Evolutionary conservation across 2,329 filamentous ascomycete genomes (phyloP), one percentile per base, ranked within the genome.

Genomic region (Phialemonium atrogriseum): DNA sequence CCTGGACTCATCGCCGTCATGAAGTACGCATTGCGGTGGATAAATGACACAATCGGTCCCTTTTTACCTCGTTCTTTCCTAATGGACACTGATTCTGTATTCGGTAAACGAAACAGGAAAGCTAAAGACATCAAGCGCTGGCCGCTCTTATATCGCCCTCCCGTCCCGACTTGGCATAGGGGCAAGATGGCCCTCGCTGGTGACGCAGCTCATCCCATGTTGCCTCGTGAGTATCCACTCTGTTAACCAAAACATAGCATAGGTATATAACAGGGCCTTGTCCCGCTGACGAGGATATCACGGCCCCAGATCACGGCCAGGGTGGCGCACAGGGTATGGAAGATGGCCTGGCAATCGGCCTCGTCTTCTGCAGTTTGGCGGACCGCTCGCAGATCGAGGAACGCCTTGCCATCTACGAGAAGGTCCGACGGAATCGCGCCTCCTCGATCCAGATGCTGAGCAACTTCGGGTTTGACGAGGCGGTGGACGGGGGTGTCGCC

Each of bases 71-170:
- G 13, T 13, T 12, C n/a, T 4, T 20, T 9, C n/a, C n/a, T n/a
- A n/a, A n/a, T 24, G 8, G 27, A 14, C 12, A 10, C 7, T 5
- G 15, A 17, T 10, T 4, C 10, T 19, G 8, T 10, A 30, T 5
- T 6, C 17, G 12, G 13, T 25, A 10, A 9, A 13, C 21, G 21
- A 10, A 24, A 12, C 23, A 47, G 44, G 12, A 47, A 51, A 44
- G 47, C 50, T n/a, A 49, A 32, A 11, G 44, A 49, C 5, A 33
- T 51, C 22, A 54, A 50, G 33, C 44, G 46, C 30, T 52, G 49
- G 48, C 41, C 44, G 4, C 41, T 49, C 27, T 44, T 42, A 35
- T 51, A 35, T 45, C 45, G 50, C n/a, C 37, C 42, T 5, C 50
- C 51, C 2, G 44, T 53, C 14, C 27, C 42, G 13, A 40, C 42